phyloP scores from a whole-genome alignment of 345 rosid genomes.

The Eutrema japonicum region DNA sequence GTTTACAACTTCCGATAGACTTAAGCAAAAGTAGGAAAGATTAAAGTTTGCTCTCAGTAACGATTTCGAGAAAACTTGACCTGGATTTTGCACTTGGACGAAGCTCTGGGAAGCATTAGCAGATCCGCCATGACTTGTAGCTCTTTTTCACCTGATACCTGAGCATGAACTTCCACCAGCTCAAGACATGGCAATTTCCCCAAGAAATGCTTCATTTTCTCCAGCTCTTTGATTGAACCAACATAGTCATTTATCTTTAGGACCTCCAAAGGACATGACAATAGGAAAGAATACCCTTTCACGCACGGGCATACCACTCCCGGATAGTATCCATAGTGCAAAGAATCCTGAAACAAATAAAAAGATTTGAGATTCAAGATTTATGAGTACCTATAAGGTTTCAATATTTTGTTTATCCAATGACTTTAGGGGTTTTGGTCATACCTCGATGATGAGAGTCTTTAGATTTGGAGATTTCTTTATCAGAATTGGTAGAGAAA shows the following conservation, averaged over 20 bases:
- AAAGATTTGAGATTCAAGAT: background rate
- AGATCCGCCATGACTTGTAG: background rate
- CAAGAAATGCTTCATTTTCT: slow-evolving; percentile 6
- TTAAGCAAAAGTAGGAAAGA: background rate
- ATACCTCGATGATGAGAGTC: background rate
- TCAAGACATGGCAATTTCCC: background rate
- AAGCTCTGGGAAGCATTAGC: slow-evolving; percentile 11
- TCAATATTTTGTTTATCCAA: too few relatives aligned
- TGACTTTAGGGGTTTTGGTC: background rate
- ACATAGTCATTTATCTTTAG: background rate
- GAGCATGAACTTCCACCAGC: background rate
- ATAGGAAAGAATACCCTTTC: background rate
- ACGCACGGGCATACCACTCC: background rate
- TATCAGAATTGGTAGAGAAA: background rate
- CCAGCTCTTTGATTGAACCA: background rate
- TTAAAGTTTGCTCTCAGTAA: background rate
- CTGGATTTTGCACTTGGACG: background rate
- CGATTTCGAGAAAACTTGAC: background rate
- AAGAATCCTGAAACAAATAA: background rate
- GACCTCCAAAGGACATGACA: background rate
- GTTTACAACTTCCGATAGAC: background rate
- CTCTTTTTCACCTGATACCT: background rate
- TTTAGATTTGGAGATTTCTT: background rate
- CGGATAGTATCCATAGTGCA: background rate
- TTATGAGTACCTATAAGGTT: background rate